phyloP scores from a whole-genome alignment of 306 rosid species.

The Rosa persica region DNA sequence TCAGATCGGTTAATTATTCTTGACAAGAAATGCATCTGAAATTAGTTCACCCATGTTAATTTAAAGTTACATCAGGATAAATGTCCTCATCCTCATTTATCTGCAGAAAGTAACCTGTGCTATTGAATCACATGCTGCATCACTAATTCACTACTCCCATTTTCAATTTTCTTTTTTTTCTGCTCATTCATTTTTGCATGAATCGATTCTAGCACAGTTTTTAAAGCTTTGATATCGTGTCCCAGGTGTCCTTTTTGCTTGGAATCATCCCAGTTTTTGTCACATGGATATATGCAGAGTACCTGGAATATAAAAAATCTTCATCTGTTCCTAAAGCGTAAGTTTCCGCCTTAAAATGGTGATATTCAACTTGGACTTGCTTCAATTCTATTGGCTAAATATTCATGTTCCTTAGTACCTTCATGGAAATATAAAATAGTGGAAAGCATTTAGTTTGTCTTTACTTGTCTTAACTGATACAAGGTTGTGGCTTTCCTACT shows the following conservation, averaged over 20 bases:
- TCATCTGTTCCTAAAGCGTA: constrained; percentile 75
- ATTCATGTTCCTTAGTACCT: background rate
- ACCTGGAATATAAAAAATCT: constrained; percentile 72
- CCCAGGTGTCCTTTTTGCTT: constrained; percentile 84
- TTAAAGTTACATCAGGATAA: background rate
- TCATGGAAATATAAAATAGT: background rate
- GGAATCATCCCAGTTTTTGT: constrained; percentile 86
- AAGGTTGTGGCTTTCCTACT: background rate
- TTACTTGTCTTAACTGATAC: background rate
- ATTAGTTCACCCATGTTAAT: background rate
- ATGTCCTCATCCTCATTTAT: background rate
- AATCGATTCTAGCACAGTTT: constrained; percentile 12
- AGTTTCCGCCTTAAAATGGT: constrained; percentile 34
- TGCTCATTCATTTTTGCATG: constrained; percentile 4
- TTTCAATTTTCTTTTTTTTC: background rate
- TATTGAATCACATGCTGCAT: background rate
- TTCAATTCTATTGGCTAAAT: background rate
- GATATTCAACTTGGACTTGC: constrained; percentile 7
- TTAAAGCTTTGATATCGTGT: constrained; percentile 36
- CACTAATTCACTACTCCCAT: background rate
- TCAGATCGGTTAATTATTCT: background rate
- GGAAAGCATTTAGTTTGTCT: background rate
- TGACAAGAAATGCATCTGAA: constrained; percentile 2
- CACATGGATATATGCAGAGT: constrained; percentile 93
- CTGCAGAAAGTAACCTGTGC: background rate